phyloP scores from a whole-genome alignment of 2,329 filamentous ascomycete species.

The Fusarium napiforme region DNA sequence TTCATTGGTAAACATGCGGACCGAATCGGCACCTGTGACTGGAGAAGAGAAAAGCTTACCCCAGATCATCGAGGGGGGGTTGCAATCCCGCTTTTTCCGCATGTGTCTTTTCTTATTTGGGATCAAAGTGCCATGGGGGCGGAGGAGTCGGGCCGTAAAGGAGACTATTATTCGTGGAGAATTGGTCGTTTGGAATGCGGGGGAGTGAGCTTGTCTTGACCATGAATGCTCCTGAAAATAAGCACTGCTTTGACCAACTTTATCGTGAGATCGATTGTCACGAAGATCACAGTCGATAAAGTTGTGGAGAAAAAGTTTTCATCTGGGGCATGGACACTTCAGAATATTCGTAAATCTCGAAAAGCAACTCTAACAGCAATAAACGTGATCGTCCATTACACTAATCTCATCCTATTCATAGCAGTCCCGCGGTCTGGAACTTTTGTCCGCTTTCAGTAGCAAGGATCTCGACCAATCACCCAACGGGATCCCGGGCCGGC shows the following conservation, averaged over 20 bases:
- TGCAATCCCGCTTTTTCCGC: constrained; percentile 28
- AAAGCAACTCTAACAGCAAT: background rate
- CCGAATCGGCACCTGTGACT: background rate
- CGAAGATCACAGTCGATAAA: background rate
- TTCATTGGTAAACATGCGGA: background rate
- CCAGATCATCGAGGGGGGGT: constrained; percentile 9
- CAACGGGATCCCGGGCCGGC: constrained; percentile 30
- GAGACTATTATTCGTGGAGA: constrained; percentile 32
- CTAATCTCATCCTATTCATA: background rate
- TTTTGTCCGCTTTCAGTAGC: constrained; percentile 1
- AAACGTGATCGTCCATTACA: too few species aligned
- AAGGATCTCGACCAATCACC: constrained; percentile 20
- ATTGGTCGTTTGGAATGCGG: constrained; percentile 26
- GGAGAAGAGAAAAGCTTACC: constrained; percentile 4
- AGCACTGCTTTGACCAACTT: background rate
- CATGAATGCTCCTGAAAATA: background rate
- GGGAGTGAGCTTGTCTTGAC: constrained; percentile 24
- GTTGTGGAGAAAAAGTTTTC: background rate
- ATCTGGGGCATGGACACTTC: background rate
- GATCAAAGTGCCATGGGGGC: background rate
- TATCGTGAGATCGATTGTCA: background rate
- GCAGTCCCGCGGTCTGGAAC: background rate
- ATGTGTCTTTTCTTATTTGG: constrained; percentile 14
- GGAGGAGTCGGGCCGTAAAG: constrained; percentile 32
- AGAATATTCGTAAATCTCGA: background rate